These are phyloP conservation scores for Stachybotrys chartarum DNA, from an alignment of 2,329 filamentous ascomycete species.

Conservation along the genomic window DNA sequence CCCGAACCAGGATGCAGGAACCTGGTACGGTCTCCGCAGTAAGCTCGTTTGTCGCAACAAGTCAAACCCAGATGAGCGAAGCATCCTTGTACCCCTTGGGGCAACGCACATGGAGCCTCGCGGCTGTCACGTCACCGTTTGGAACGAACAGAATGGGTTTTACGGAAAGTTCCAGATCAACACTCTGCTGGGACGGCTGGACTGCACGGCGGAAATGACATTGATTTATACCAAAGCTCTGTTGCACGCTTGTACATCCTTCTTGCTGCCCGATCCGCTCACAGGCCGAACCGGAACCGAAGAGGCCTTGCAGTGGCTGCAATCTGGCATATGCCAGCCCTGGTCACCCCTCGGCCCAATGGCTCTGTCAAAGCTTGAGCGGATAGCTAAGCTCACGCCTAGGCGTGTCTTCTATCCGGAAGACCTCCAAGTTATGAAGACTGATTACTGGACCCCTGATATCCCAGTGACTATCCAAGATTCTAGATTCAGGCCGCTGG, in stretches of 20 bases:
- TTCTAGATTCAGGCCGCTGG: constrained; percentile 24
- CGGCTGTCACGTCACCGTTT: constrained; percentile 14
- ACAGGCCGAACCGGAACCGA: constrained; percentile 54
- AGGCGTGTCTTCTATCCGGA: constrained; percentile 27
- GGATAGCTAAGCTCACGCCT: constrained; percentile 18
- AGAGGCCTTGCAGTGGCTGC: constrained; percentile 44
- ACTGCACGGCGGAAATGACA: constrained; percentile 48
- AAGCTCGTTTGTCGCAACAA: constrained; percentile 51
- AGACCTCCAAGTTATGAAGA: constrained; percentile 24
- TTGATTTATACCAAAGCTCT: constrained; percentile 49
- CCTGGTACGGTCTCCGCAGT: constrained; percentile 52
- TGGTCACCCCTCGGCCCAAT: constrained; percentile 28
- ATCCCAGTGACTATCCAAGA: constrained; percentile 24
- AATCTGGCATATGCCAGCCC: constrained; percentile 42
- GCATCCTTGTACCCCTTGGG: constrained; percentile 47
- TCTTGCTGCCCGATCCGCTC: constrained; percentile 47
- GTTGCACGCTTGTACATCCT: constrained; percentile 54
- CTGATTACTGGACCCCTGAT: constrained; percentile 19
- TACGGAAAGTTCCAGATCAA: constrained; percentile 50
- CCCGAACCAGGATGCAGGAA: constrained; percentile 49
- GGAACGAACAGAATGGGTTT: constrained; percentile 19
- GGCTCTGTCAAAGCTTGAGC: constrained; percentile 4
- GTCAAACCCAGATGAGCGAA: constrained; percentile 32
- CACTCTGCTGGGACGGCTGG: constrained; percentile 42
- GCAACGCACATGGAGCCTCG: constrained; percentile 4